phyloP scores from a whole-genome alignment of 148 eudicot species.

The Fagopyrum homotropicum region DNA sequence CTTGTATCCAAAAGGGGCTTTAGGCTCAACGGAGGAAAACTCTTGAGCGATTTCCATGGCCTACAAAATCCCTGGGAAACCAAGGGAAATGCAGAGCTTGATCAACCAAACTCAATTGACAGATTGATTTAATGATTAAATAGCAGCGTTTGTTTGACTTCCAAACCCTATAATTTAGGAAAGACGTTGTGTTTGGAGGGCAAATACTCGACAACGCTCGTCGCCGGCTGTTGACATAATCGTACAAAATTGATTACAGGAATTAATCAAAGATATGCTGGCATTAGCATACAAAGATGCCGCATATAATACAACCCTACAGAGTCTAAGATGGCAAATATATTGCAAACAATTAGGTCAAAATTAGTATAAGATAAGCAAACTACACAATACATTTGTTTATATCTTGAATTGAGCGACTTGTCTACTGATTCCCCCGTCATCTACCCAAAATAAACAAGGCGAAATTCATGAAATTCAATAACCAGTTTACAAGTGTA shows the following conservation, averaged over 20 bases:
- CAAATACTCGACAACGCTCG: neutral
- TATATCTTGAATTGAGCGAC: no score
- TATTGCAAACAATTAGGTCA: neutral
- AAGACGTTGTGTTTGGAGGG: neutral
- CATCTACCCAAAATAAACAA: neutral
- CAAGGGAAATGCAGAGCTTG: no score
- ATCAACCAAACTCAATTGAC: neutral
- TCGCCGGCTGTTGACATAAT: neutral
- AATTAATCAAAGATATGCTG: neutral
- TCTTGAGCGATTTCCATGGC: constrained; percentile 6
- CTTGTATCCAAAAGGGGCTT: constrained; percentile 7
- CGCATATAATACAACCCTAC: neutral
- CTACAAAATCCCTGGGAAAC: neutral
- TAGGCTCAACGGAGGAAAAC: neutral
- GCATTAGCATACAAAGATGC: neutral
- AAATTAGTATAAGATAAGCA: no score
- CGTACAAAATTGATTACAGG: neutral
- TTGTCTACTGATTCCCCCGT: neutral
- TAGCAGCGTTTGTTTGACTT: neutral
- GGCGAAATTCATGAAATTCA: neutral
- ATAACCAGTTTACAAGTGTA: neutral
- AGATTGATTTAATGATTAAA: constrained; percentile 4
- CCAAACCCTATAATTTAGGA: neutral
- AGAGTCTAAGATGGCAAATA: constrained; percentile 6
- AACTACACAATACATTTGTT: no score